Percentiles rank a stretch among this genome's conserved stretches.
phyloP scores from a whole-genome alignment of 345 rosid species.

The Draba incana region DNA sequence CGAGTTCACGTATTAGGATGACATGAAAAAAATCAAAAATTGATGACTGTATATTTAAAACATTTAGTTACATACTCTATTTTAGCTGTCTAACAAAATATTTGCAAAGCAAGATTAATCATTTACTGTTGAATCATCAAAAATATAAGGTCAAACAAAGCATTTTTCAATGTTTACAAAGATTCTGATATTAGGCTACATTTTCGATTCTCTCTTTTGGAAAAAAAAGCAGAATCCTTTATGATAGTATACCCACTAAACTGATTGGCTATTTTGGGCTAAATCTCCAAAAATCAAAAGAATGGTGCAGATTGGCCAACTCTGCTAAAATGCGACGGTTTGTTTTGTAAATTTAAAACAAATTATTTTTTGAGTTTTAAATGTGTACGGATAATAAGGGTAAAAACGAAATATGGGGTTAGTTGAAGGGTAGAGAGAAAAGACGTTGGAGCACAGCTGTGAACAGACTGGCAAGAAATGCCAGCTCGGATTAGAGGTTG shows the following conservation, averaged over 20 bases:
- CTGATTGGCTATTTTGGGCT: neutral
- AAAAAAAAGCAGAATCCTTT: neutral
- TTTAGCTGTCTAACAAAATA: too few species aligned
- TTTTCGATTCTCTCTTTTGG: neutral
- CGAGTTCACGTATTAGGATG: too few species aligned
- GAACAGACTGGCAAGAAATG: conserved; percentile 54
- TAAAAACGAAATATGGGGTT: neutral
- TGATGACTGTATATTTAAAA: too few species aligned
- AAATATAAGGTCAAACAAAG: too few species aligned
- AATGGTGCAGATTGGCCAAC: neutral
- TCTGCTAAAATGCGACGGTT: neutral
- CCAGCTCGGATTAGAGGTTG: conserved; percentile 48
- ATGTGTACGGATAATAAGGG: conserved; percentile 26
- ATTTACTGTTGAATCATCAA: too few species aligned
- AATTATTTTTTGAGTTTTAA: neutral
- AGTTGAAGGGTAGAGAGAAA: conserved; percentile 35
- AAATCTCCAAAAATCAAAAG: neutral
- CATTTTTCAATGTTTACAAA: neutral
- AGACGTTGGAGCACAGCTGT: conserved; percentile 55
- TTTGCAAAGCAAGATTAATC: too few species aligned
- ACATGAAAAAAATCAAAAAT: too few species aligned
- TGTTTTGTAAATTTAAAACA: conserved; percentile 2
- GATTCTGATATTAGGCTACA: neutral
- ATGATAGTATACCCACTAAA: neutral
- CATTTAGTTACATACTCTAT: too few species aligned